These are phyloP conservation scores for Symbiotaphrina buchneri DNA, from an alignment of 495 filamentous ascomycete genomes.

Conservation along the genomic window DNA sequence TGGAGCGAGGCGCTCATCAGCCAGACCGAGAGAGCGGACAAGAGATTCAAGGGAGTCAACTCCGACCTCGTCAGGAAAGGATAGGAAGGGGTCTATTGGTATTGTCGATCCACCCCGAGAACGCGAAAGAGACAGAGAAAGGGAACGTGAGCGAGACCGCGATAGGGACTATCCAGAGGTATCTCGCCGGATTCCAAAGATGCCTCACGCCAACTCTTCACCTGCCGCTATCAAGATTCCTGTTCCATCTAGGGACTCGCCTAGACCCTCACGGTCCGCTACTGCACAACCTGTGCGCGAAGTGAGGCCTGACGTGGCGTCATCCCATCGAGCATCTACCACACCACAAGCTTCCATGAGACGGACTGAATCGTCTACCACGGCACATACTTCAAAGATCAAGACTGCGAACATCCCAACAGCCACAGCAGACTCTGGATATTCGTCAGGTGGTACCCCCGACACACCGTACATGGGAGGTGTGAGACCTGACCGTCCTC, in stretches of 20 bases:
- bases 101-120: slow-evolving; percentile 4
- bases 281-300: slow-evolving; percentile 2
- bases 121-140: too few species aligned
- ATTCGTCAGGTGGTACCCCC: slow-evolving; percentile 6
- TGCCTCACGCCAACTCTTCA: neutral
- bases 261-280: neutral
- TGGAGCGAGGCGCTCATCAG: slow-evolving; percentile 1
- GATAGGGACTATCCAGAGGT: neutral
- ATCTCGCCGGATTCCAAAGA: neutral
- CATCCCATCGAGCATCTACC: neutral
- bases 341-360: neutral
- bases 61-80: slow-evolving; percentile 3
- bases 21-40: slow-evolving; percentile 3
- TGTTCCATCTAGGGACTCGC: neutral
- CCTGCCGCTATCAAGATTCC: neutral
- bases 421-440: slow-evolving; percentile 8
- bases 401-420: slow-evolving; percentile 7
- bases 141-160: too few species aligned
- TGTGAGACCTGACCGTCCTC: too few species aligned
- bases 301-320: neutral
- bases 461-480: slow-evolving; percentile 4
- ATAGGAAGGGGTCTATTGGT: slow-evolving; percentile 1
- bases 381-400: neutral
- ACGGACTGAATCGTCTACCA: neutral
- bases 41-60: neutral